Conservation (phyloP, 768 basidiomycete genomes). For the Xerocomus potaroensis region DNA sequence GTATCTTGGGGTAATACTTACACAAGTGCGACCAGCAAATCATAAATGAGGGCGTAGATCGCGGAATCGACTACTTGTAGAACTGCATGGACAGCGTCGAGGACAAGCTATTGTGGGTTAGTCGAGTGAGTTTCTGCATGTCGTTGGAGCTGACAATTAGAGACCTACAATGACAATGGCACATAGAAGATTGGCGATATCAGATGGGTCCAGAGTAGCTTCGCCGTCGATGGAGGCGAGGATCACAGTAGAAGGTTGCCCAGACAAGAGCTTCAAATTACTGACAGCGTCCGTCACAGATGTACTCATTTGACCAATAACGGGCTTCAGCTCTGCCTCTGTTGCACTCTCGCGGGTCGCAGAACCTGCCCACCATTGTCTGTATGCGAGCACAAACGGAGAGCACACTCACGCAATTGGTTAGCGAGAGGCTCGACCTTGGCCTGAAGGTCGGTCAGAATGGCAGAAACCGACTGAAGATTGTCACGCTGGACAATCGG, state of each 20-base stretch:
- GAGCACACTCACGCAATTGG: slow-evolving; percentile 3
- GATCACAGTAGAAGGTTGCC: not conserved
- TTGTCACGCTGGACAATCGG: slow-evolving; percentile 8
- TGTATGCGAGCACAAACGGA: not conserved
- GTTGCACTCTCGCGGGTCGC: slow-evolving; percentile 12
- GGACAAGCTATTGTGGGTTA: slow-evolving; percentile 7
- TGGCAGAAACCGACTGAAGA: slow-evolving; percentile 1
- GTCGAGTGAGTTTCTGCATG: not conserved
- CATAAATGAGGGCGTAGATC: not conserved
- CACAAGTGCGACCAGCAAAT: slow-evolving; percentile 3
- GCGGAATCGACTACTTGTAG: slow-evolving; percentile 7
- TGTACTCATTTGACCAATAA: slow-evolving; percentile 5
- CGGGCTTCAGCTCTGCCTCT: not conserved
- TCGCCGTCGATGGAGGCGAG: slow-evolving; percentile 7
- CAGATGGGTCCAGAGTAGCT: not conserved
- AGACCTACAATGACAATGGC: slow-evolving; percentile 5
- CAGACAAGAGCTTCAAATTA: slow-evolving; percentile 3
- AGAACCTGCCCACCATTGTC: slow-evolving; percentile 6
- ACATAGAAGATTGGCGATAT: slow-evolving; percentile 5
- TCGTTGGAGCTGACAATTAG: not conserved
- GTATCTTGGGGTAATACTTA: not conserved
- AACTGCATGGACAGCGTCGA: not conserved
- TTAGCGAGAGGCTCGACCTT: slow-evolving; percentile 8
- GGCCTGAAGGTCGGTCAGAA: slow-evolving; percentile 3
- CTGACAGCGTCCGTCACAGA: slow-evolving; percentile 6